Evolutionary conservation across 331 rosid species (phyloP).

Genomic region (Malus hybrid): DNA sequence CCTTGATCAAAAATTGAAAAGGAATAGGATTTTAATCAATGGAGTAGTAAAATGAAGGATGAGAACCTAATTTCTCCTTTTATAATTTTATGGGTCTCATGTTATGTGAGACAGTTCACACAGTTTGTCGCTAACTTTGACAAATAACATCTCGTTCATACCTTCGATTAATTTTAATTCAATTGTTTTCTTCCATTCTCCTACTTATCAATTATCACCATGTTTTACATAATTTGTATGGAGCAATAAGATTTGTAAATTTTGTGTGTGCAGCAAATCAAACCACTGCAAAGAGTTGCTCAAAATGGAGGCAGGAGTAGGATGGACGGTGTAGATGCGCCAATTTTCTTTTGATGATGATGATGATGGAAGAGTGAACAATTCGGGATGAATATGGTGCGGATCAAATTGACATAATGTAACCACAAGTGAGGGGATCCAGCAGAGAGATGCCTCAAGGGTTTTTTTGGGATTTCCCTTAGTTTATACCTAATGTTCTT

Average conservation of each 20-base stretch:
- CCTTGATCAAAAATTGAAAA: too few species aligned
- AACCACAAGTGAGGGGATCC: not conserved
- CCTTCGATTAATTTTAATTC: not conserved
- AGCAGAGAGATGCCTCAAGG: constrained; percentile 6
- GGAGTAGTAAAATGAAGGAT: too few species aligned
- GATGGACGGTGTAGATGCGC: not conserved
- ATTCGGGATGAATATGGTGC: not conserved
- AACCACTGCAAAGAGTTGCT: not conserved
- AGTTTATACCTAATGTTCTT: not conserved
- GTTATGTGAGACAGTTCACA: too few species aligned
- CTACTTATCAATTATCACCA: not conserved
- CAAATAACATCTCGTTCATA: too few species aligned
- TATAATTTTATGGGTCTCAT: not conserved
- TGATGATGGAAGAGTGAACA: too few species aligned
- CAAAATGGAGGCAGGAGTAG: not conserved
- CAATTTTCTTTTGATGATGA: not conserved
- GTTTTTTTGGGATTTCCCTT: not conserved
- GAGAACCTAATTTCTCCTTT: too few species aligned
- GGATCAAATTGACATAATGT: constrained; percentile 2
- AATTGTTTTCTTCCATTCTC: not conserved
- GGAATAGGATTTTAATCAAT: too few species aligned
- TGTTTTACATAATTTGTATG: not conserved
- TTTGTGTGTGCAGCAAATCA: constrained; percentile 13
- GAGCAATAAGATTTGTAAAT: not conserved
- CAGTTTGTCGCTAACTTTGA: too few species aligned